Conservation (phyloP, 2,329 filamentous ascomycete species). For the Scedosporium dehoogii region DNA sequence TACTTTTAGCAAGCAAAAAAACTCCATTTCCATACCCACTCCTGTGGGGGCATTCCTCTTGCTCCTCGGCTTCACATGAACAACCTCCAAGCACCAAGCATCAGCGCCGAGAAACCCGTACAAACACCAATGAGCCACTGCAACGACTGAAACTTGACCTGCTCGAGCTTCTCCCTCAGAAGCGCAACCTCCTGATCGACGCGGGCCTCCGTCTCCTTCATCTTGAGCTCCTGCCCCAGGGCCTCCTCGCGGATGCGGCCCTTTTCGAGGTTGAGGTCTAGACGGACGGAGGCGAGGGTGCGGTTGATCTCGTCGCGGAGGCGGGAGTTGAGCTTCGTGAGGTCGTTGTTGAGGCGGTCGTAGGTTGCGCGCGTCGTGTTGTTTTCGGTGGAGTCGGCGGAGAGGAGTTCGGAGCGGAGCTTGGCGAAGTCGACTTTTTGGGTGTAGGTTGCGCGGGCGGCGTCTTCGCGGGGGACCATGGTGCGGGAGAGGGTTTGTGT, state of each 20-base stretch:
- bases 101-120: constrained; percentile 55
- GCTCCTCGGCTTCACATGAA: constrained; percentile 42
- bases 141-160: constrained; percentile 94
- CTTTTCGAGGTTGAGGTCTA: constrained; percentile 95
- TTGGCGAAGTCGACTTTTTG: constrained; percentile 98
- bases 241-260: constrained; percentile 93
- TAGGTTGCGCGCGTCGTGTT: constrained; percentile 82
- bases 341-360: constrained; percentile 86
- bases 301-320: constrained; percentile 88
- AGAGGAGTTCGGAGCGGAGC: constrained; percentile 85
- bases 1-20: background rate
- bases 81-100: constrained; percentile 61
- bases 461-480: constrained; percentile 94
- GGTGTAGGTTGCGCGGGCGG: constrained; percentile 67
- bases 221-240: constrained; percentile 91
- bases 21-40: background rate
- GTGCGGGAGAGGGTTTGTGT: constrained; percentile 96
- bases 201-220: constrained; percentile 96
- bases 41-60: no score
- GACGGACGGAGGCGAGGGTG: constrained; percentile 82
- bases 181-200: constrained; percentile 96
- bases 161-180: constrained; percentile 82
- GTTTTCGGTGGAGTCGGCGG: constrained; percentile 82
- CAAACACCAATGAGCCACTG: constrained; percentile 94
- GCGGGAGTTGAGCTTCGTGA: constrained; percentile 83